A percentile compares a stretch with the other conserved stretches of the same genome.
phyloP scores from a whole-genome alignment of 208 protist species.

The Tetramitus jugosus region DNA sequence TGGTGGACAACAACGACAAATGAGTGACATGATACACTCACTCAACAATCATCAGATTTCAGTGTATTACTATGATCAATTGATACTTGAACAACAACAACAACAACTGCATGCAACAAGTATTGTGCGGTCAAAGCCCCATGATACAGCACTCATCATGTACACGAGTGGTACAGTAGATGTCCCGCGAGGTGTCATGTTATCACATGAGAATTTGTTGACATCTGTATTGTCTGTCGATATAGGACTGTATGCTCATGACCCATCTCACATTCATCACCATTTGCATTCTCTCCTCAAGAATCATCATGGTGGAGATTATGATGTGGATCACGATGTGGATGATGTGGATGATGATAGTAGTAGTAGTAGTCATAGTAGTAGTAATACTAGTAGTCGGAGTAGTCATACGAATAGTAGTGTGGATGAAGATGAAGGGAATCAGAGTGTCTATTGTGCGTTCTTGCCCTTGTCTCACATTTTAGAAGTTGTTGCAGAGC shows the following conservation, averaged over 20 bases:
- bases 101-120: too few species aligned
- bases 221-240: background rate
- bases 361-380: background rate
- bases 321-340: background rate
- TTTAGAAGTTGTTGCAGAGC: conserved; percentile 53
- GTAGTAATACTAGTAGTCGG: too few species aligned
- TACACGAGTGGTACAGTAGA: conserved; percentile 7
- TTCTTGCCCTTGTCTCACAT: conserved; percentile 69
- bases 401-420: too few species aligned
- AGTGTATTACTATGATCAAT: too few species aligned
- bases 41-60: too few species aligned
- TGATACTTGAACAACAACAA: too few species aligned
- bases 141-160: conserved; percentile 2
- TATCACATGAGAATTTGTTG: background rate
- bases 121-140: too few species aligned
- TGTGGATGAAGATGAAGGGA: too few species aligned
- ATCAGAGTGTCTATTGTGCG: conserved; percentile 46
- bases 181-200: background rate
- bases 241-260: background rate
- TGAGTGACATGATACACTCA: too few species aligned
- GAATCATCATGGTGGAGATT: too few species aligned
- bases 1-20: too few species aligned
- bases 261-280: background rate
- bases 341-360: background rate
- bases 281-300: background rate